Evolutionary conservation across 352 stramenopile genomes (phyloP).

Genomic region (Phytopythium litorale): DNA sequence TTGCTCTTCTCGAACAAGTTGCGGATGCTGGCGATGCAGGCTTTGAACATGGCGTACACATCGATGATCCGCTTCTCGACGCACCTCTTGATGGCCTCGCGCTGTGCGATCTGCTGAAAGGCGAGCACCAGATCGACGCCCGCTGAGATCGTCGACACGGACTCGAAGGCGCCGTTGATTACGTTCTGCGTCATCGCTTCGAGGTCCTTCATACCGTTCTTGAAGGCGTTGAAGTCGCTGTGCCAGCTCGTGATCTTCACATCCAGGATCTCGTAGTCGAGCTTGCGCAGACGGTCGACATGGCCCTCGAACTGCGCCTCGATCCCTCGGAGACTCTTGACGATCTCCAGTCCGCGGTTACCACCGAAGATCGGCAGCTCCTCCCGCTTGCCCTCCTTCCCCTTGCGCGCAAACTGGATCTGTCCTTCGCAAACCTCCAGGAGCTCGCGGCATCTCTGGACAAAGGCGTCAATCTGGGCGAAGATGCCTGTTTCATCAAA

Average conservation of each 20-base stretch:
- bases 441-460: conserved; percentile 93
- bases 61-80: conserved; percentile 93
- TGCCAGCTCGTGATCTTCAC: conserved; percentile 95
- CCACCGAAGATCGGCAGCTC: conserved; percentile 89
- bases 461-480: conserved; percentile 94
- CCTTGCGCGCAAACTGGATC: conserved; percentile 93
- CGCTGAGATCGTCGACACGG: conserved; percentile 82
- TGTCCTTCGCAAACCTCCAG: conserved; percentile 94
- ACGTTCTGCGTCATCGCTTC: conserved; percentile 96
- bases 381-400: conserved; percentile 54
- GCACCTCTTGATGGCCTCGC: conserved; percentile 91
- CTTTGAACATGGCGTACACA: conserved; percentile 91
- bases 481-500: conserved; percentile 96
- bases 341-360: conserved; percentile 89
- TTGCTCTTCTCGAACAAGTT: conserved; percentile 94
- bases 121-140: conserved; percentile 91
- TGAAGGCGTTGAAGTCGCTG: conserved; percentile 94
- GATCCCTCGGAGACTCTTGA: conserved; percentile 91
- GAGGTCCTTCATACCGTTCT: conserved; percentile 95
- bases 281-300: conserved; percentile 80
- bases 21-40: conserved; percentile 64
- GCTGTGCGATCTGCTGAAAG: conserved; percentile 92
- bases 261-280: conserved; percentile 95
- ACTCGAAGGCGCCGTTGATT: conserved; percentile 94
- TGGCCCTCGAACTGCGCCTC: conserved; percentile 91